phyloP scores from a whole-genome alignment of 441 rosid genomes.

The Brassica balearica region DNA sequence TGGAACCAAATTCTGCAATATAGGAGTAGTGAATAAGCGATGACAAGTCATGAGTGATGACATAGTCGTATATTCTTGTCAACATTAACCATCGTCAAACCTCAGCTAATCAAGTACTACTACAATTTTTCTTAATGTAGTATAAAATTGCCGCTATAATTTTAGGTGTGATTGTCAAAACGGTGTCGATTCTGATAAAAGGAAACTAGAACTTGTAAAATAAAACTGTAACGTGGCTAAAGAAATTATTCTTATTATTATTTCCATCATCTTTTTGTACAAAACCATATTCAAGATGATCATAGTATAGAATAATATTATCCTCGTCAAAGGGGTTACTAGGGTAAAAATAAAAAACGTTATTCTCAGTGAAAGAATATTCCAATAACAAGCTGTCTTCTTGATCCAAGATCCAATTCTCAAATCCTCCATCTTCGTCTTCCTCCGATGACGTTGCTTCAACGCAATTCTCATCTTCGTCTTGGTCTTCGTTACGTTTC shows the following conservation, averaged over 20 bases:
- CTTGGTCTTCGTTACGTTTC: conserved; percentile 36
- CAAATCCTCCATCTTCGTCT: conserved; percentile 34
- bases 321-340: conserved; percentile 23
- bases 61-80: conserved; percentile 14
- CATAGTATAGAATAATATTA: conserved; percentile 35
- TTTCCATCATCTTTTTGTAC: neutral
- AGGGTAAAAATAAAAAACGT: conserved; percentile 34
- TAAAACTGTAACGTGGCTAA: conserved; percentile 8
- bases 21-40: conserved; percentile 9
- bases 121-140: neutral
- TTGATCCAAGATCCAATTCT: conserved; percentile 47
- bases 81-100: conserved; percentile 21
- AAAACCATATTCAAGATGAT: conserved; percentile 31
- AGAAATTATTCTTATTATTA: conserved; percentile 7
- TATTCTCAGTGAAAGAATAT: conserved; percentile 38
- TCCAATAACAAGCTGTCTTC: conserved; percentile 41
- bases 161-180: neutral
- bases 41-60: conserved; percentile 27
- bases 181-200: neutral
- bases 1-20: conserved; percentile 25
- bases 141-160: neutral
- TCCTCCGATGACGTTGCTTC: conserved; percentile 43
- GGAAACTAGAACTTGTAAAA: neutral
- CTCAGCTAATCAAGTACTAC: neutral
- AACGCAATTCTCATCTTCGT: conserved; percentile 16